Conservation (phyloP, 2,329 filamentous ascomycete species). For the Cercospora sp. region DNA sequence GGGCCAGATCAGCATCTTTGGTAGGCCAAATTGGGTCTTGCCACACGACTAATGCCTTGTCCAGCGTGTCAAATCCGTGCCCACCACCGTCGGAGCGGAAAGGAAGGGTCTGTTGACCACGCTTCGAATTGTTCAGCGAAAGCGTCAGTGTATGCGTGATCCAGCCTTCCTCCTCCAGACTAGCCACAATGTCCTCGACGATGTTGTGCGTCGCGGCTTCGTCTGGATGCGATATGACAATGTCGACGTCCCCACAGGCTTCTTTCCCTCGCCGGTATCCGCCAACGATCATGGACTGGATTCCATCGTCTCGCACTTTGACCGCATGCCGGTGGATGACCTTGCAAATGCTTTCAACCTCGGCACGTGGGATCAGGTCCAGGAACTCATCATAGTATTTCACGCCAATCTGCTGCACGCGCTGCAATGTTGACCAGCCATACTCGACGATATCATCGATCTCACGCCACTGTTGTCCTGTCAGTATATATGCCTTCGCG, state of each 20-base stretch:
- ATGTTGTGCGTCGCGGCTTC: conserved; percentile 67
- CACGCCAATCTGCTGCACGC: conserved; percentile 88
- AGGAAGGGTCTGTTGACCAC: conserved; percentile 66
- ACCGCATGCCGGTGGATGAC: conserved; percentile 68
- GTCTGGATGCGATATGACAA: conserved; percentile 78
- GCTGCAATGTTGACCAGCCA: conserved; percentile 72
- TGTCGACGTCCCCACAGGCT: conserved; percentile 76
- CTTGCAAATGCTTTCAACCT: conserved; percentile 69
- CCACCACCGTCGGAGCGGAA: conserved; percentile 50
- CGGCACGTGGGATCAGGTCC: conserved; percentile 66
- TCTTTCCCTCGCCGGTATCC: conserved; percentile 79
- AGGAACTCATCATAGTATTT: conserved; percentile 91
- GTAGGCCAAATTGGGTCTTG: conserved; percentile 61
- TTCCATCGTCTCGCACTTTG: conserved; percentile 54
- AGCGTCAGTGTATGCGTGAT: conserved; percentile 81
- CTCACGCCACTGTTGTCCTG: conserved; percentile 62
- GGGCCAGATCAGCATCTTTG: conserved; percentile 40
- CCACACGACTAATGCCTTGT: conserved; percentile 93
- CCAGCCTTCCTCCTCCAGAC: conserved; percentile 66
- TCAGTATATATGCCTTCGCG: background rate
- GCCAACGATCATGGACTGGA: conserved; percentile 69
- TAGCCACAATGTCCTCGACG: conserved; percentile 68
- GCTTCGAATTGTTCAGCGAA: conserved; percentile 67
- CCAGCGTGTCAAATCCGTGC: conserved; percentile 78
- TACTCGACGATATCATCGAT: conserved; percentile 82